Evolutionary conservation across 345 rosid genomes (phyloP).

Genomic region (Isatis tinctoria): DNA sequence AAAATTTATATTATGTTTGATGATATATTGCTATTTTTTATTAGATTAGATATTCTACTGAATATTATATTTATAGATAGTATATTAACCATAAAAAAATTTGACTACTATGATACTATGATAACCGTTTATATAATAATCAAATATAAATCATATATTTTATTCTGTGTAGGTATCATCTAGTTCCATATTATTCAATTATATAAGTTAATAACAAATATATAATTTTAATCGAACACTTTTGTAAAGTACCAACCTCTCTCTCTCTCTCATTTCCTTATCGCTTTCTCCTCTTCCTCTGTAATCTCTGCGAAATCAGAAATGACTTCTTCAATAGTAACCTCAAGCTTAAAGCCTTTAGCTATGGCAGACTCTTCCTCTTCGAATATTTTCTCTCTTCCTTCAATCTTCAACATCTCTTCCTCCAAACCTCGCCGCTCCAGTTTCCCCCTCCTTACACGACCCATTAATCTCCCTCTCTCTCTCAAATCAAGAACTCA

Average conservation of each 20-base stretch:
- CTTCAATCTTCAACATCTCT: constrained; percentile 33
- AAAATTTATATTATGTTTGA: no score
- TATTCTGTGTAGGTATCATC: no score
- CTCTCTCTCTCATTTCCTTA: neutral
- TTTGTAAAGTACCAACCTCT: neutral
- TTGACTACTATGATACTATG: no score
- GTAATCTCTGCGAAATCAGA: neutral
- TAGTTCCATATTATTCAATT: no score
- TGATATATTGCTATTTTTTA: no score
- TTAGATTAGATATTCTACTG: no score
- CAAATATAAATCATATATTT: no score
- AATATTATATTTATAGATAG: no score
- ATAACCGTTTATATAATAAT: no score
- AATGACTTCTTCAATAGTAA: constrained; percentile 37
- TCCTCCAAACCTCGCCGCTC: constrained; percentile 32
- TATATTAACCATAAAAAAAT: no score
- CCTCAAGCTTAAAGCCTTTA: constrained; percentile 40
- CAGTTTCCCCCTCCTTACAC: constrained; percentile 25
- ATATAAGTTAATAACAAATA: no score
- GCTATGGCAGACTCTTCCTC: constrained; percentile 44
- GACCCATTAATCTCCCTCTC: constrained; percentile 29
- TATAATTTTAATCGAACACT: neutral
- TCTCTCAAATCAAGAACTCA: constrained; percentile 31
- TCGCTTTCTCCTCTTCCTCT: neutral
- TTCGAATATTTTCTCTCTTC: constrained; percentile 31